Evolutionary conservation across 768 basidiomycete genomes (phyloP).

Genomic region (Amanita muscaria): DNA sequence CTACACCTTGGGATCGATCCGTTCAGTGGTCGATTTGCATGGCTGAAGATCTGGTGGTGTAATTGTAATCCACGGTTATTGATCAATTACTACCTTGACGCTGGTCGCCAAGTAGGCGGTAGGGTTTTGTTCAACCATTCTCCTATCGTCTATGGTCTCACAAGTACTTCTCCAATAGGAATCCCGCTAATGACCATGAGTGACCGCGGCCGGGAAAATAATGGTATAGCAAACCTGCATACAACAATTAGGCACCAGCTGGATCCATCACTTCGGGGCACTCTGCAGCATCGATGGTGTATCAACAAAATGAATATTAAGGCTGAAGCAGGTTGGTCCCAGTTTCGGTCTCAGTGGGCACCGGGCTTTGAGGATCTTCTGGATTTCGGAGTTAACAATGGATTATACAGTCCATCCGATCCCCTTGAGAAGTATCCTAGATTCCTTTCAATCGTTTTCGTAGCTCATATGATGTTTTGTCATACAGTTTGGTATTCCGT

Average conservation of each 20-base stretch:
- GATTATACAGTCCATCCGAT: conserved; percentile 24
- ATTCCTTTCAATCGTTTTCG: too few species aligned
- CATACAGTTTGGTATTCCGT: conserved; percentile 27
- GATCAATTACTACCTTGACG: too few species aligned
- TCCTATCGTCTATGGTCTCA: too few species aligned
- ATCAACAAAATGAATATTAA: conserved; percentile 30
- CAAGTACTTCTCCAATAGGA: too few species aligned
- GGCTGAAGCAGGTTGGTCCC: conserved; percentile 33
- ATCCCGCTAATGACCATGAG: conserved; percentile 35
- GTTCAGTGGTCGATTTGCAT: conserved; percentile 23
- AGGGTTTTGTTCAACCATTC: too few species aligned
- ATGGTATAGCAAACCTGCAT: neutral
- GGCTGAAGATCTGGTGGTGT: conserved; percentile 37
- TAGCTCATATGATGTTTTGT: too few species aligned
- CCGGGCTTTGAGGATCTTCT: conserved; percentile 29
- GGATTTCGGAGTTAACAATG: too few species aligned
- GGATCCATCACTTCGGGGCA: neutral
- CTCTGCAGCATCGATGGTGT: conserved; percentile 33
- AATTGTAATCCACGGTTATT: conserved; percentile 31
- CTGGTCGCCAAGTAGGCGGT: too few species aligned
- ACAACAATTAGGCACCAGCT: neutral
- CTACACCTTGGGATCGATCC: conserved; percentile 29
- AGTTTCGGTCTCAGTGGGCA: conserved; percentile 18
- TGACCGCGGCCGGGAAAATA: neutral
- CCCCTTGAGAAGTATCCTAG: too few species aligned